Percentiles rank a stretch among this genome's conserved stretches.
Conservation (phyloP, 768 basidiomycete genomes). For the Boletus speciosus region DNA sequence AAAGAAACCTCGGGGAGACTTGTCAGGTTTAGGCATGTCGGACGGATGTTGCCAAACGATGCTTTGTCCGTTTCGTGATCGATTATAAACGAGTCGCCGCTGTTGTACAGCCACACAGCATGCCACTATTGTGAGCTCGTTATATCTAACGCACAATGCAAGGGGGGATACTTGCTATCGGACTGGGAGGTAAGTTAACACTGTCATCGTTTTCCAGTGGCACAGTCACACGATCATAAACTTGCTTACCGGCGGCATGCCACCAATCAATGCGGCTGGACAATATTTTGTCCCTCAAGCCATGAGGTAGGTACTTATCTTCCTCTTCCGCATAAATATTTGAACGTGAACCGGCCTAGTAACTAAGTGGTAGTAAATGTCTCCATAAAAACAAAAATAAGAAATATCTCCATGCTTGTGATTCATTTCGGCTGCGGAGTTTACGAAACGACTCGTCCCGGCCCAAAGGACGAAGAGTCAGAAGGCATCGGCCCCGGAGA, state of each 20-base stretch:
- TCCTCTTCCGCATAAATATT: too few relatives aligned
- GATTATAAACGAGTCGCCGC: background rate
- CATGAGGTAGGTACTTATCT: too few relatives aligned
- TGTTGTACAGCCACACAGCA: background rate
- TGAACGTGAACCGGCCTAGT: too few relatives aligned
- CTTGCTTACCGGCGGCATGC: background rate
- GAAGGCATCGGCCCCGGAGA: slow-evolving; percentile 41
- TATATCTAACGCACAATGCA: background rate
- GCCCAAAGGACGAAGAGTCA: too few relatives aligned
- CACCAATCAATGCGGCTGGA: too few relatives aligned
- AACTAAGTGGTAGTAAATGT: too few relatives aligned
- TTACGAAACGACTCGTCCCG: too few relatives aligned
- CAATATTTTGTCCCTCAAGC: too few relatives aligned
- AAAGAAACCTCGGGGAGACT: slow-evolving; percentile 4
- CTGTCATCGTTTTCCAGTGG: background rate
- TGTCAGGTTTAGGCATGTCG: background rate
- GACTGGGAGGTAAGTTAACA: background rate
- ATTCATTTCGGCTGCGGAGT: too few relatives aligned
- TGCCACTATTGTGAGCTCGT: background rate
- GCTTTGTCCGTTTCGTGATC: slow-evolving; percentile 16
- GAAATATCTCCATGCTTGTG: too few relatives aligned
- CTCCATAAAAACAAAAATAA: too few relatives aligned
- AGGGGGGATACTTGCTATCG: background rate
- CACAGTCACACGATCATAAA: background rate
- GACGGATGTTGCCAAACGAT: slow-evolving; percentile 9